Percentiles rank a stretch among this genome's conserved stretches.
Evolutionary conservation across 805 yeast species (phyloP).

Genomic region (Metschnikowia gelsemii): DNA sequence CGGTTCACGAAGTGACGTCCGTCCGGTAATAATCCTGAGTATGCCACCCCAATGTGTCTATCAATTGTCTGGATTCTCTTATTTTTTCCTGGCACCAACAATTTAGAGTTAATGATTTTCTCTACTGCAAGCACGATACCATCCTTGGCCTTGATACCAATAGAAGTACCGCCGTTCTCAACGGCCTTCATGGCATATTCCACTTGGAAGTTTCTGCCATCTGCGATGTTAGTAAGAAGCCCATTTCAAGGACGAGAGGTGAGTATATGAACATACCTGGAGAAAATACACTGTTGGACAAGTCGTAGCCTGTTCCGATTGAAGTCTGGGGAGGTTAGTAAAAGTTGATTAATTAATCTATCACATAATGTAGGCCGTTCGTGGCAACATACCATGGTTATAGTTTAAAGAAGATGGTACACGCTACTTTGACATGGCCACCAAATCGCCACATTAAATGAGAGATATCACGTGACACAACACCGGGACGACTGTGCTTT

Average conservation of each 20-base stretch:
- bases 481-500: neutral
- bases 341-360: neutral
- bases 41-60: slow-evolving; percentile 89
- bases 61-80: slow-evolving; percentile 90
- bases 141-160: slow-evolving; percentile 88
- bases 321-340: slow-evolving; percentile 48
- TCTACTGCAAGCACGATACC: slow-evolving; percentile 98
- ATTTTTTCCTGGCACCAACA: slow-evolving; percentile 86
- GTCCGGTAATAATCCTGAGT: slow-evolving; percentile 94
- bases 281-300: slow-evolving; percentile 92
- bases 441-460: slow-evolving; percentile 12
- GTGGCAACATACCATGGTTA: slow-evolving; percentile 7
- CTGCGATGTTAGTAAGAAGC: slow-evolving; percentile 48
- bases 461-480: slow-evolving; percentile 9
- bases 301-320: slow-evolving; percentile 98
- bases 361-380: slow-evolving; percentile 2
- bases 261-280: slow-evolving; percentile 48
- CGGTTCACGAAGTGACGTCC: slow-evolving; percentile 91
- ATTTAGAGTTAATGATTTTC: slow-evolving; percentile 80
- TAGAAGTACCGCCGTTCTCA: slow-evolving; percentile 93
- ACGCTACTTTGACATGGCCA: neutral
- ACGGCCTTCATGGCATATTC: slow-evolving; percentile 98
- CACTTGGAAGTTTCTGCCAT: slow-evolving; percentile 94
- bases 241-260: neutral
- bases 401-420: neutral